Evolutionary conservation across 805 yeast genomes (phyloP), one percentile per base, ranked within the genome.

Genomic region (Sugiyamaella marilandica): DNA sequence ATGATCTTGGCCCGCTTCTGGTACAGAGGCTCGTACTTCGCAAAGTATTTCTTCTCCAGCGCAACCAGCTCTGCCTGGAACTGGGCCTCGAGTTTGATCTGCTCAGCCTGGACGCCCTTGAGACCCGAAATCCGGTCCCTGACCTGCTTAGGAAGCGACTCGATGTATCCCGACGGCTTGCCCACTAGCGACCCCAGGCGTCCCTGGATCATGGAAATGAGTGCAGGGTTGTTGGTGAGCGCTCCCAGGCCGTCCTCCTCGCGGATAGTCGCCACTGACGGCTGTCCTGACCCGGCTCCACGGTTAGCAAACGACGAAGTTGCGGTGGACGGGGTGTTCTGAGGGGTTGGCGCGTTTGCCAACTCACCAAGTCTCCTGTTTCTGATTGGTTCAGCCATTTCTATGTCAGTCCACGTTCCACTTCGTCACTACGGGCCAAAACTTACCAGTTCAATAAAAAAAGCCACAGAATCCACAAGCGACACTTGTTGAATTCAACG

Each of bases 291-390:
- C 10, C 47, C 41, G 67, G 60, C 56, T 31, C 66, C 67, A 52
- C 77, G 74, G 66, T 79, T 82, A 68, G 66, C 68, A 61, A 89
- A 73, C 65, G 83, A 87, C 19, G 91, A 84, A 56, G 82, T 83
- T 35, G 85, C 87, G 34, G 92, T 83, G 2, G 98, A 87, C 13
- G 99, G 99, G 1, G 99, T 94, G 77, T 94, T 94, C 68, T 94
- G 99, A 4, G 99, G 99, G 0, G 99, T 94, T 44, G 99, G 99
- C 5, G 99, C 98, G 64, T 83, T 82, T 58, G 92, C 85, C 59
- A 87, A 81, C 67, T 87, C 88, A 66, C 85, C 85, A 53, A 78
- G 67, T 50, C 75, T 71, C 65, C 82, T 82, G 67, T 77, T 79
- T 75, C 84, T 86, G 71, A 90, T 90, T 39, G 96, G 96, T 71